A percentile compares a stretch with the other conserved stretches of the same genome.
These are phyloP conservation scores for Fusarium oxysporum DNA, from an alignment of 2,329 filamentous ascomycete species.

Conservation along the genomic window DNA sequence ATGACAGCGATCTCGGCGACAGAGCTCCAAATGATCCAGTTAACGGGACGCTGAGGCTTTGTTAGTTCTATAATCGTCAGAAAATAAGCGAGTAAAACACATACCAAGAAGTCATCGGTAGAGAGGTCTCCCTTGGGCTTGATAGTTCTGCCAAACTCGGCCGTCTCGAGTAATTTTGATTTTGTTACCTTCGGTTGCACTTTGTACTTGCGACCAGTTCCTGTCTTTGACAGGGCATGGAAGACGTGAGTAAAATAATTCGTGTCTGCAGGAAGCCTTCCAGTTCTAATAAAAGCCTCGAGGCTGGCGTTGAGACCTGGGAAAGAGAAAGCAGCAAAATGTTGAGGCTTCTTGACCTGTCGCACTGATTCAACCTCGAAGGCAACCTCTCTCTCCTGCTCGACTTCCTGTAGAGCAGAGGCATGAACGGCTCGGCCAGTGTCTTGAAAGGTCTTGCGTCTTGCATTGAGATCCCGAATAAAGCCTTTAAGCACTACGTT, in stretches of 20 bases:
- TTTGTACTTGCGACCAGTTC: constrained; percentile 51
- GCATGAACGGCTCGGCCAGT: constrained; percentile 52
- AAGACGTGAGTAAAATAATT: constrained; percentile 51
- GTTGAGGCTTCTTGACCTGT: constrained; percentile 62
- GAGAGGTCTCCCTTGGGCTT: constrained; percentile 36
- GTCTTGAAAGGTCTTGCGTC: constrained; percentile 41
- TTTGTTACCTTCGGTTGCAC: constrained; percentile 33
- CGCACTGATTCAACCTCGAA: constrained; percentile 67
- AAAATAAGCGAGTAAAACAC: not conserved
- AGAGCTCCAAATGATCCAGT: constrained; percentile 70
- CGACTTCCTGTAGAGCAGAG: constrained; percentile 69
- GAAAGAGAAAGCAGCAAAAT: constrained; percentile 57
- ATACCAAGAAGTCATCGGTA: constrained; percentile 41
- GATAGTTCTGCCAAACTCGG: constrained; percentile 41
- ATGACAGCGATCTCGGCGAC: constrained; percentile 62
- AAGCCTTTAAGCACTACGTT: constrained; percentile 32
- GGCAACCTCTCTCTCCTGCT: constrained; percentile 68
- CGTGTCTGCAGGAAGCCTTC: constrained; percentile 54
- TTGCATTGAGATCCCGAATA: constrained; percentile 36
- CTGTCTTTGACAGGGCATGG: constrained; percentile 49
- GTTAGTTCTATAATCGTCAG: constrained; percentile 5
- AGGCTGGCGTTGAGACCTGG: constrained; percentile 62
- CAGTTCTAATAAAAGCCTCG: constrained; percentile 59
- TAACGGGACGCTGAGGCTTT: constrained; percentile 57
- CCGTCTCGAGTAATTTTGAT: constrained; percentile 49